These are phyloP conservation scores for Ascocoryne sarcoides DNA, from an alignment of 2,329 filamentous ascomycete genomes.

Conservation along the genomic window DNA sequence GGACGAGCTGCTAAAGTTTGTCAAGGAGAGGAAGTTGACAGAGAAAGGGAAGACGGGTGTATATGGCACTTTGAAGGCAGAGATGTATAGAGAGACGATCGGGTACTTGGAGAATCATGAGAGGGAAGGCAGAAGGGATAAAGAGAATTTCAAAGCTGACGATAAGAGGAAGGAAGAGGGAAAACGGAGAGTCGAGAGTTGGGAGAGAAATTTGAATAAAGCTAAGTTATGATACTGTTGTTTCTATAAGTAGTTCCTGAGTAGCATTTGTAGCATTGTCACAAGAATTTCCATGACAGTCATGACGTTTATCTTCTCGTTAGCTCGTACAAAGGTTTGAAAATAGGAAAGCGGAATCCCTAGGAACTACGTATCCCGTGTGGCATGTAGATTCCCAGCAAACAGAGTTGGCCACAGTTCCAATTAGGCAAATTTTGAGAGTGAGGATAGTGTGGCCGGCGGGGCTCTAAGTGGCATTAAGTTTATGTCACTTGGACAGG, in stretches of 20 bases:
- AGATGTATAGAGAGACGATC: conserved; percentile 64
- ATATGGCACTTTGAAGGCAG: conserved; percentile 63
- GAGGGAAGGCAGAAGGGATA: conserved; percentile 41
- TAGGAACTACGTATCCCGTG: too few relatives aligned
- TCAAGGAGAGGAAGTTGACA: conserved; percentile 49
- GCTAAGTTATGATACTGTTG: background rate
- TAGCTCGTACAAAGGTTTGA: too few relatives aligned
- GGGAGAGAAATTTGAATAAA: background rate
- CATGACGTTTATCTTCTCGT: too few relatives aligned
- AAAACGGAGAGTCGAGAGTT: conserved; percentile 8
- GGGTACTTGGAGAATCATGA: conserved; percentile 46
- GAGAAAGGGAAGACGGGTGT: conserved; percentile 56
- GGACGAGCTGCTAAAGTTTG: conserved; percentile 51
- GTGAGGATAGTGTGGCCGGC: too few relatives aligned
- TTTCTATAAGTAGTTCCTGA: background rate
- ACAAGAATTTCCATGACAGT: too few relatives aligned
- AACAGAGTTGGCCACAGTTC: too few relatives aligned
- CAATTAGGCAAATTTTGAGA: too few relatives aligned
- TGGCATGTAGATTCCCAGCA: too few relatives aligned
- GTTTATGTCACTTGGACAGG: too few relatives aligned
- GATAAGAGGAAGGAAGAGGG: conserved; percentile 21
- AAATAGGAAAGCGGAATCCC: too few relatives aligned
- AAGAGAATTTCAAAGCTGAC: conserved; percentile 33
- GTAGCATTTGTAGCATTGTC: too few relatives aligned
- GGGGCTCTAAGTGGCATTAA: too few relatives aligned